Evolutionary conservation across 306 rosid species (phyloP).

Genomic region (Citrullus amarus): DNA sequence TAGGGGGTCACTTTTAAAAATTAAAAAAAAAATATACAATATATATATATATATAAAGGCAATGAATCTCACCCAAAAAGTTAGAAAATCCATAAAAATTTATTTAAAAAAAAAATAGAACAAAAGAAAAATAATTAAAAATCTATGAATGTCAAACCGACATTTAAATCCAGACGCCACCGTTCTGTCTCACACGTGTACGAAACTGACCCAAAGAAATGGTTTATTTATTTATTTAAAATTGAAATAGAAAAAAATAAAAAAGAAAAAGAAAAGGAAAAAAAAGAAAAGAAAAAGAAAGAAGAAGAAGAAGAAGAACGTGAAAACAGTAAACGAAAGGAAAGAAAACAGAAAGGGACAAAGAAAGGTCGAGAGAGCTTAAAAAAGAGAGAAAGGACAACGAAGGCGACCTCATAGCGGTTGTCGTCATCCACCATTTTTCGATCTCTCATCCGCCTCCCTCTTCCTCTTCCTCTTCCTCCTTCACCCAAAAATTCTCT

Average conservation of each 20-base stretch:
- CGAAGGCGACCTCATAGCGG: constrained; percentile 1
- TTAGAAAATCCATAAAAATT: not conserved
- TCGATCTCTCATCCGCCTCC: not conserved
- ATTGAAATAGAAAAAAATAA: not conserved
- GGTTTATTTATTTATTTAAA: not conserved
- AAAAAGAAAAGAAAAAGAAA: not conserved
- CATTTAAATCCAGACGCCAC: constrained; percentile 12
- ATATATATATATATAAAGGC: too few species aligned
- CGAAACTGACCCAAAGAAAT: constrained; percentile 1
- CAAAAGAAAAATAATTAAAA: not conserved
- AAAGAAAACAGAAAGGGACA: constrained; percentile 7
- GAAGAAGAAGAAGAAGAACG: not conserved
- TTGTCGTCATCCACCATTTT: constrained; percentile 10
- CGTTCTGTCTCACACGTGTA: constrained; percentile 8
- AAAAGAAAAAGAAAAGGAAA: not conserved
- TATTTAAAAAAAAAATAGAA: not conserved
- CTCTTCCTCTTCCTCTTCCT: not conserved
- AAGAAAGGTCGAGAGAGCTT: constrained; percentile 5
- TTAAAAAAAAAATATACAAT: too few species aligned
- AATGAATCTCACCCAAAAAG: not conserved
- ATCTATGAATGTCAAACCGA: constrained; percentile 6
- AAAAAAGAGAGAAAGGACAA: constrained; percentile 5
- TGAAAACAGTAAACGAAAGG: constrained; percentile 5
- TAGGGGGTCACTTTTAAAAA: not conserved
- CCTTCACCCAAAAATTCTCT: not conserved